Evolutionary conservation across 306 rosid species (phyloP), one percentile per base, ranked within the genome.

Genomic region (Spatholobus suberectus): DNA sequence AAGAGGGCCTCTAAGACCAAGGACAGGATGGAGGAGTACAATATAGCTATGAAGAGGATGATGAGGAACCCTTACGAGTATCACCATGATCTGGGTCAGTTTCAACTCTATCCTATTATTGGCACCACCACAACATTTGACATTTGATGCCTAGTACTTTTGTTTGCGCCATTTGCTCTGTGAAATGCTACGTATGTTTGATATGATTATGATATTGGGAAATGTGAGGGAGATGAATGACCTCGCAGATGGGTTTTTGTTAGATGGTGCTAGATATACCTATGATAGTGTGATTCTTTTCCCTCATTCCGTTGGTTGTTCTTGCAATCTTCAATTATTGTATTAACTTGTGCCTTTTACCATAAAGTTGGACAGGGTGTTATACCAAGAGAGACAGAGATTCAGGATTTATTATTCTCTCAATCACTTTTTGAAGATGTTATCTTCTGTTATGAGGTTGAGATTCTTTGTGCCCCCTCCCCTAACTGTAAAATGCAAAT

Each of bases 61-160:
- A 96, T 90, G 99, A 93, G 92, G 78, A 96, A 84, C 79, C 99
- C 99, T 61, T 93, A 89, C 44, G 99, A 96, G 86, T 96, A 96
- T 87, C 98, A 96, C 35, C 99, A 96, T 65, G 96, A 96, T 87
- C 88, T 93, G 61, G 98, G 98, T 96, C 81, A 76, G 98, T 90
- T 76, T 77, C 91, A 37, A 84, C 62, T 84, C 6, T 35, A 27
- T 73, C 15, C 71, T 67, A 6, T 26, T 77, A 35, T 87, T 80
- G 21, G 27, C 55, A 23, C 46, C 12, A 63, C 43, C 27, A 11
- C 55, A 29, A 40, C 20, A 8, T 8, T 68, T 66, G 40, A 8
- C 61, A n/a, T 54, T 51, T 34, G 29, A n/a, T 20, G 52, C 51
- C 76, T 52, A 18, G 46, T 54, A 34, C 24, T 63, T 34, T 67